Base-by-base conservation (phyloP, 495 filamentous ascomycete genomes). In the Penicillium paxilli region DNA sequence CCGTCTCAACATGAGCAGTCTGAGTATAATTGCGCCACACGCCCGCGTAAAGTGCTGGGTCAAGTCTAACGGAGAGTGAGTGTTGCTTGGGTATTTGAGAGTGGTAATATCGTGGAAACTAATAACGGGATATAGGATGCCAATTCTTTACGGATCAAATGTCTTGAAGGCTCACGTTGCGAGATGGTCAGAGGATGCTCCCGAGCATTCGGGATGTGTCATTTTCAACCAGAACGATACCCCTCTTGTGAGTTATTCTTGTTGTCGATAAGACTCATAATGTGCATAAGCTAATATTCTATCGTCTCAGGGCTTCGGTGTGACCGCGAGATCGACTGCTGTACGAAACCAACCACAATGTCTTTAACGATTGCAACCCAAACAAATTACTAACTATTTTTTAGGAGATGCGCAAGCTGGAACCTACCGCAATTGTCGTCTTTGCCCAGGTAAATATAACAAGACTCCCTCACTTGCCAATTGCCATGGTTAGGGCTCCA, bases 21-120 rank as follows among this genome's bases (percentile, higher is more conserved):
- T 87, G 90, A 56, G 35, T 16, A 82, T 96, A 48, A 85, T 99
- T 54, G 88, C 92, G 17, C 83, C 88, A 33, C 88, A 96, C 71
- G 92, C 94, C 20, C 79, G 96, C 26, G 91, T 94, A 70, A 96
- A 96, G 81, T 82, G 96, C 49, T 97, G 90, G 90, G 85, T 99
- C 52, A 95, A 95, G 72, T 70, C 84, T 20, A 99, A 99, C 73
- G 94, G 95, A 42, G 91, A 91, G 69, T 51, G 49, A 33, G 42
- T 19, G 32, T 2, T 1, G 20, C 21, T 14, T 11, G 16, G 17
- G n/a, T n/a, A n/a, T n/a, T n/a, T n/a, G n/a, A n/a, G n/a, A n/a
- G n/a, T n/a, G n/a, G n/a, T n/a, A n/a, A n/a, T n/a, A n/a, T n/a
- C n/a, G n/a, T n/a, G n/a, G 21, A 30, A 21, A 48, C 26, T 23